Evolutionary conservation across 2,329 filamentous ascomycete genomes (phyloP).

Genomic region (Diplodia scrobiculata): DNA sequence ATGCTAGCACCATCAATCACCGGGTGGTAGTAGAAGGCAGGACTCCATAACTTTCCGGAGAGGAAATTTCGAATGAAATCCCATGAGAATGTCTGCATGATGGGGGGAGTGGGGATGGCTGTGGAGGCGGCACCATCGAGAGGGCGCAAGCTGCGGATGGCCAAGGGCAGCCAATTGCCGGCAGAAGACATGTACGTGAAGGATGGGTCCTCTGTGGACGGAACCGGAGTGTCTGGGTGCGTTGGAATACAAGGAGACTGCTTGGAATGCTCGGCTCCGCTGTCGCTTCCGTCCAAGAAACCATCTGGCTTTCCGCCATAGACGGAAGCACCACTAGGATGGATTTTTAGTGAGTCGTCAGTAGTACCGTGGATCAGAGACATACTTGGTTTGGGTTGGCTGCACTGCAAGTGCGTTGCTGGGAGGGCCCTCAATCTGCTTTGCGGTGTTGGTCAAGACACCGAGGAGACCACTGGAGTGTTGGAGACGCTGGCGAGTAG

Average conservation of each 20-base stretch:
- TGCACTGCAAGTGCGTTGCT: not conserved
- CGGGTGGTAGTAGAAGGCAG: slow-evolving; percentile 46
- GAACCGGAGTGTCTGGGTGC: slow-evolving; percentile 23
- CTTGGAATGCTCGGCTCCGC: not conserved
- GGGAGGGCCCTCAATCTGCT: not conserved
- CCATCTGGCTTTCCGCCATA: not conserved
- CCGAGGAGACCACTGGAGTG: slow-evolving; percentile 1
- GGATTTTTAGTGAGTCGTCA: not conserved
- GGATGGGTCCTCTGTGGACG: slow-evolving; percentile 32
- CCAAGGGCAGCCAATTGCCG: slow-evolving; percentile 44
- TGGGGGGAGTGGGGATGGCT: slow-evolving; percentile 34
- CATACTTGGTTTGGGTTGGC: not conserved
- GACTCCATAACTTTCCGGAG: slow-evolving; percentile 46
- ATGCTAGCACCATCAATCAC: slow-evolving; percentile 33
- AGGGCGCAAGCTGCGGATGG: slow-evolving; percentile 40
- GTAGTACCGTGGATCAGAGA: not conserved
- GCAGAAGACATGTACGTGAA: slow-evolving; percentile 5
- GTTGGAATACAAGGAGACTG: not conserved
- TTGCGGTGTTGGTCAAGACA: not conserved
- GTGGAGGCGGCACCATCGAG: slow-evolving; percentile 29
- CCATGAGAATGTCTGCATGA: slow-evolving; percentile 43
- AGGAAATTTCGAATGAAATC: slow-evolving; percentile 45
- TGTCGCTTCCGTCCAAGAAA: not conserved
- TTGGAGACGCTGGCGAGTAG: slow-evolving; percentile 7
- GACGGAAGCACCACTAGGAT: not conserved